phyloP scores from a whole-genome alignment of 2,329 filamentous ascomycete species.

The Talaromyces verruculosus region DNA sequence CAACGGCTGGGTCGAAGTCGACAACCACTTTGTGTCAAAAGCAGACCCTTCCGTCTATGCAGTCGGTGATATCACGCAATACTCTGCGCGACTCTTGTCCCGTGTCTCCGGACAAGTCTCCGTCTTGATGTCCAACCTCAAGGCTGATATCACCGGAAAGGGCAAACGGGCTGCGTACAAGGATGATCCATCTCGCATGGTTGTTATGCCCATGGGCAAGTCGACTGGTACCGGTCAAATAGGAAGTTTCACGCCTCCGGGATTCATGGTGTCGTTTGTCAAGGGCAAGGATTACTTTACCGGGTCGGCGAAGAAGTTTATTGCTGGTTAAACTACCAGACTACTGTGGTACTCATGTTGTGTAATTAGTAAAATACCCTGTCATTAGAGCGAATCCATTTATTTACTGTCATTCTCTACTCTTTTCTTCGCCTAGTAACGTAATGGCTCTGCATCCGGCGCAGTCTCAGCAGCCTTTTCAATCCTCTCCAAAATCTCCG shows the following conservation, averaged over 20 bases:
- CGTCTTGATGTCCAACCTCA: conserved; percentile 22
- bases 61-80: conserved; percentile 23
- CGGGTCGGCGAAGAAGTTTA: conserved; percentile 13
- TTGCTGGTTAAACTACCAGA: conserved; percentile 7
- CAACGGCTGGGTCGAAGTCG: conserved; percentile 26
- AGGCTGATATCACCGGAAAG: conserved; percentile 22
- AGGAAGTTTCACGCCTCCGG: conserved; percentile 18
- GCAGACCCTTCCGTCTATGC: conserved; percentile 22
- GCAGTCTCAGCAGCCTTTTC: conserved; percentile 16
- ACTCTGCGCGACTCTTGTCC: conserved; percentile 14
- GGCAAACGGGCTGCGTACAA: conserved; percentile 21
- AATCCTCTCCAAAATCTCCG: conserved; percentile 24
- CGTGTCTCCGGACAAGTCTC: conserved; percentile 16
- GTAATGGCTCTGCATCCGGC: conserved; percentile 14
- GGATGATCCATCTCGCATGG: neutral
- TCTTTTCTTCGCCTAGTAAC: neutral
- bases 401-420: neutral
- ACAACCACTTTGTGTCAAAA: conserved; percentile 22
- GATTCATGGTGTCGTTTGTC: conserved; percentile 22
- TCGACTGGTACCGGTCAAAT: conserved; percentile 23
- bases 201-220: conserved; percentile 23
- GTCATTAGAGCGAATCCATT: neutral
- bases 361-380: neutral
- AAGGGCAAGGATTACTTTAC: conserved; percentile 28
- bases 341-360: neutral